A percentile compares a stretch with the other conserved stretches of the same genome.
Conservation (phyloP, 2,329 filamentous ascomycete genomes). For the Zopfia rhizophila region DNA sequence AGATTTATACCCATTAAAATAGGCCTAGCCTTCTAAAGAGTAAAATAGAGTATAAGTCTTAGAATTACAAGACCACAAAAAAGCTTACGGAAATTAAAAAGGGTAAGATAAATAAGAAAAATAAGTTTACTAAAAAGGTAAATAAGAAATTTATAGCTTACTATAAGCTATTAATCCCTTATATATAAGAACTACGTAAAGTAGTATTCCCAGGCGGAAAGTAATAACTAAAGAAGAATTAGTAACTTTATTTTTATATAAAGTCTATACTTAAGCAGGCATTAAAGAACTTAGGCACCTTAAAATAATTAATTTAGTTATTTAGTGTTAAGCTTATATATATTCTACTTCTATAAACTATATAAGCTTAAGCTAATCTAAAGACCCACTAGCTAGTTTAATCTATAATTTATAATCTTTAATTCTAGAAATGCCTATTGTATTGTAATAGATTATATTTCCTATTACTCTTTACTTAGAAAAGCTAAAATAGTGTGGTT, state of each 20-base stretch:
- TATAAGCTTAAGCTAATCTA: too few relatives aligned
- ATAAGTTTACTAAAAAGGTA: constrained; percentile 22
- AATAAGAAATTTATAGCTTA: constrained; percentile 19
- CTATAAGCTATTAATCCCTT: constrained; percentile 21
- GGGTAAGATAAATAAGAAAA: constrained; percentile 30
- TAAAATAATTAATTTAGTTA: too few relatives aligned
- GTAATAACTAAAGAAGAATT: constrained; percentile 21
- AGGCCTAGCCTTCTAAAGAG: constrained; percentile 30
- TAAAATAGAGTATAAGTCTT: constrained; percentile 41
- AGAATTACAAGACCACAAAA: constrained; percentile 49
- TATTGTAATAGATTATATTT: too few relatives aligned
- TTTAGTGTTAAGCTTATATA: too few relatives aligned
- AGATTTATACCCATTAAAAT: constrained; percentile 50
- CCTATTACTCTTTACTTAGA: too few relatives aligned
- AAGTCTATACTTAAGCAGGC: constrained; percentile 22
- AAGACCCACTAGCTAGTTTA: too few relatives aligned
- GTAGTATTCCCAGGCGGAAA: constrained; percentile 21
- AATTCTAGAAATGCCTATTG: too few relatives aligned
- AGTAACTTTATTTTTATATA: constrained; percentile 19
- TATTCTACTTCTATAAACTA: too few relatives aligned
- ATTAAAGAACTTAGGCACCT: too few relatives aligned
- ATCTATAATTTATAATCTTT: too few relatives aligned
- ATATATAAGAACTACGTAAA: constrained; percentile 22
- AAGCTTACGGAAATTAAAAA: constrained; percentile 36
- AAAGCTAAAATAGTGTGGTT: too few relatives aligned